Evolutionary conservation across 2,329 filamentous ascomycete species (phyloP), one percentile per base, ranked within the genome.

Genomic region (Cladosporium colombiae): DNA sequence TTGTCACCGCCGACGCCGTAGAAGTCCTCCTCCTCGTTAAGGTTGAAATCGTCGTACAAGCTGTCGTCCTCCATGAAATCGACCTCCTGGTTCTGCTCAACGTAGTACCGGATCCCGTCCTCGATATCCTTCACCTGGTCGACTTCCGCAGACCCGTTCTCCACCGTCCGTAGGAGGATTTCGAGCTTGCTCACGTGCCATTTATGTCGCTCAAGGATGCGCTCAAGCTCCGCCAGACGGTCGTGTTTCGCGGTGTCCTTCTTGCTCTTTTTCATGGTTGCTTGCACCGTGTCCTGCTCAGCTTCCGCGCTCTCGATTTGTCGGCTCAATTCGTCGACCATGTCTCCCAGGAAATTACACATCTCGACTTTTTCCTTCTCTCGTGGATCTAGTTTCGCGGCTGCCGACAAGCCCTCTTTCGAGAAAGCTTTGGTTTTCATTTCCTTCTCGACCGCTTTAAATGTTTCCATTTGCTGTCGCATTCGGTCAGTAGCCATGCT

Each of bases 361-460:
- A 91, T 86, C 74, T 98, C 94, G 68, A 91, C 84, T 81, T 97
- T 96, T 77, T 96, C 94, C 78, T 96, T 92, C 79, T 98, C 95
- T 78, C 93, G 96, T n/a, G 95, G 95, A 81, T 99, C 95, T 70
- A 98, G 86, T 80, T 96, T 96, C 60, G 92, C 89, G 29, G 93
- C 92, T 62, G 94, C 91, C 69, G 92, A 95, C 70, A 99, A 82
- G 53, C 95, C 95, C 81, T 98, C 95, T 84, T 99, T 98, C 68
- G 95, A 98, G 81, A 97, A 99, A 68, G 95, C 95, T 80, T 99
- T 99, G 65, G 95, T 99, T 85, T 99, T 99, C 95, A 99, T 98
- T 75, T 97, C 95, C 84, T 99, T 99, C 81, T 99, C 95, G 62
- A 99, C 95, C n/a, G 93, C 94, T 83, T 99, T 99, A 87, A 99